Percentiles rank a stretch among this genome's conserved stretches.
These are phyloP conservation scores for Fusarium continuum DNA, from an alignment of 2,329 filamentous ascomycete species.

Conservation along the genomic window DNA sequence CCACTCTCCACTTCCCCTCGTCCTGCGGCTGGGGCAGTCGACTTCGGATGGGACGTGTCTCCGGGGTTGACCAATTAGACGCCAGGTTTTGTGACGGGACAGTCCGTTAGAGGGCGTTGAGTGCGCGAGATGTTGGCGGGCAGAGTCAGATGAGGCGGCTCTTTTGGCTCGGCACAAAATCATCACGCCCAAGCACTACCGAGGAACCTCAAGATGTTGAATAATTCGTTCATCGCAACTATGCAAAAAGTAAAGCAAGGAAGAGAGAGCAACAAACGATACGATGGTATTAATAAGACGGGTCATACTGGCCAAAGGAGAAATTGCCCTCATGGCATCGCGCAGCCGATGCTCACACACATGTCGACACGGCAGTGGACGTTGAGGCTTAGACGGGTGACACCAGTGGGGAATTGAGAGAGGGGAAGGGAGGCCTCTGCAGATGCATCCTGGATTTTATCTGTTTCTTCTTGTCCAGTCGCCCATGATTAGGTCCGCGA, in stretches of 20 bases:
- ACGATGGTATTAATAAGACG: background rate
- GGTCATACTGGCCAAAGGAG: background rate
- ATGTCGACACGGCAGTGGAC: constrained; percentile 36
- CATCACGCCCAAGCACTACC: constrained; percentile 11
- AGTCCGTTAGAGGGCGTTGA: constrained; percentile 24
- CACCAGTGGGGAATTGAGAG: constrained; percentile 31
- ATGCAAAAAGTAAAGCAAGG: too few species aligned
- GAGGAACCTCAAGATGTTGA: constrained; percentile 4
- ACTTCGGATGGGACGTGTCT: constrained; percentile 12
- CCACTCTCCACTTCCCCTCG: constrained; percentile 44
- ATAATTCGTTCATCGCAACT: too few species aligned
- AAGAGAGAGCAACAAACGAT: too few species aligned
- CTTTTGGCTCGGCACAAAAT: constrained; percentile 27
- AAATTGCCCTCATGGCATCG: constrained; percentile 19
- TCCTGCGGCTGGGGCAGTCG: constrained; percentile 37
- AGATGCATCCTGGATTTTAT: constrained; percentile 24
- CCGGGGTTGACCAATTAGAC: constrained; percentile 25
- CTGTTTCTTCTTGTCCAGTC: constrained; percentile 4
- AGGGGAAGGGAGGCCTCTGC: constrained; percentile 34
- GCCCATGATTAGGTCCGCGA: background rate
- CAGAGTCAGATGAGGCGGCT: constrained; percentile 30
- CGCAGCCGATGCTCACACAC: constrained; percentile 27
- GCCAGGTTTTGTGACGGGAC: constrained; percentile 11
- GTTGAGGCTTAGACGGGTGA: constrained; percentile 36
- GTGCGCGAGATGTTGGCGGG: constrained; percentile 32